Percentiles rank a stretch among this genome's conserved stretches.
These are phyloP conservation scores for Chaetomium olivaceum DNA, from an alignment of 2,329 filamentous ascomycete genomes.

Conservation along the genomic window DNA sequence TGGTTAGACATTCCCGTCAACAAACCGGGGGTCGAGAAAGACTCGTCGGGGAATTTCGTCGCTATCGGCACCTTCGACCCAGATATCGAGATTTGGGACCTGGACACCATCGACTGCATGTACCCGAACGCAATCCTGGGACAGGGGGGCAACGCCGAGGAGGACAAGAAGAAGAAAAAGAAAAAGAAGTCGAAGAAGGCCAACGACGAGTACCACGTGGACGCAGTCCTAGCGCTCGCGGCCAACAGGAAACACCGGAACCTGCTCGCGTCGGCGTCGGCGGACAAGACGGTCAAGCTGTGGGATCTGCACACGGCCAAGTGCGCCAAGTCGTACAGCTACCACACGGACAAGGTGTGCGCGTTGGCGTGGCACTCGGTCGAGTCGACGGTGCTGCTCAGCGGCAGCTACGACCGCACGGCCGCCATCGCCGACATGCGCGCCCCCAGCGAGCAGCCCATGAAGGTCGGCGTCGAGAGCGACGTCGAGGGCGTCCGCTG, in stretches of 20 bases:
- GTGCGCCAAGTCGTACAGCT: conserved; percentile 92
- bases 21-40: conserved; percentile 61
- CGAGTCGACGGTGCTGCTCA: conserved; percentile 85
- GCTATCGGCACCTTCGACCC: conserved; percentile 97
- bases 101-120: conserved; percentile 96
- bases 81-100: conserved; percentile 97
- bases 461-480: conserved; percentile 90
- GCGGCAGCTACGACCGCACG: conserved; percentile 92
- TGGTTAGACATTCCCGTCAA: conserved; percentile 93
- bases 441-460: conserved; percentile 76
- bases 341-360: conserved; percentile 98
- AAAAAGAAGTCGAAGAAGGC: conserved; percentile 87
- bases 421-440: conserved; percentile 96
- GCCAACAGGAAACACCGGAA: conserved; percentile 94
- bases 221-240: conserved; percentile 86
- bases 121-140: conserved; percentile 96
- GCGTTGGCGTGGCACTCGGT: conserved; percentile 88
- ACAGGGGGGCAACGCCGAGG: conserved; percentile 59
- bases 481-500: conserved; percentile 92
- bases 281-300: conserved; percentile 95
- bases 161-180: conserved; percentile 75
- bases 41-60: conserved; percentile 82
- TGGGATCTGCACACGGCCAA: conserved; percentile 93
- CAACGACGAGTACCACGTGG: conserved; percentile 91
- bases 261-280: conserved; percentile 89